Percentiles rank a stretch among this genome's conserved stretches.
These are phyloP conservation scores for Ophiostoma triangulosporum DNA, from an alignment of 2,329 filamentous ascomycete genomes.

Conservation along the genomic window DNA sequence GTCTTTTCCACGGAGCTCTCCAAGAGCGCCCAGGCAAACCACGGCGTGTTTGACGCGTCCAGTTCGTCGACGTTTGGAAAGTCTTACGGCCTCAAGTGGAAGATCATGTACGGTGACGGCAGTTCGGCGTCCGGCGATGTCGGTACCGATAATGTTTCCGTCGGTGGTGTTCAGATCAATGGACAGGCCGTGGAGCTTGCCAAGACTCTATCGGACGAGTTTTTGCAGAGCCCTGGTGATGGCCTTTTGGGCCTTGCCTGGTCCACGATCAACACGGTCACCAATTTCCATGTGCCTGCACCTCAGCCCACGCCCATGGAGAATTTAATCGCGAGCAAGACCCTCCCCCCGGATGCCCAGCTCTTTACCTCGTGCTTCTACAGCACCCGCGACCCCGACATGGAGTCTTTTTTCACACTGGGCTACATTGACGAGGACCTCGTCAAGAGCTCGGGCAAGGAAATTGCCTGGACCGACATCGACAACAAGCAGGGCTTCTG, in stretches of 20 bases:
- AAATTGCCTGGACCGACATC: constrained; percentile 44
- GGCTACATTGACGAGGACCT: constrained; percentile 56
- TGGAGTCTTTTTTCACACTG: constrained; percentile 56
- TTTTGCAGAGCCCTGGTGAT: constrained; percentile 42
- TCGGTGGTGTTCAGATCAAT: constrained; percentile 49
- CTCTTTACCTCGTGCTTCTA: constrained; percentile 54
- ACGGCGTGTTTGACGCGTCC: constrained; percentile 44
- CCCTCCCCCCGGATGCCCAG: constrained; percentile 34
- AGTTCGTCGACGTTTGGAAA: constrained; percentile 48
- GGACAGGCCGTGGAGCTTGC: constrained; percentile 54
- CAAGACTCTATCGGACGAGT: constrained; percentile 42
- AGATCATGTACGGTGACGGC: constrained; percentile 54
- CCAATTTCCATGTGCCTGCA: constrained; percentile 14
- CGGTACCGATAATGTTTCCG: constrained; percentile 45
- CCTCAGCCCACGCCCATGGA: constrained; percentile 49
- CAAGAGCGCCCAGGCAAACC: constrained; percentile 24
- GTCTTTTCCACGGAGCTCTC: constrained; percentile 41
- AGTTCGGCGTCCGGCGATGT: constrained; percentile 53
- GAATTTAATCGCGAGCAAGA: constrained; percentile 46
- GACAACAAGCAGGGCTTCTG: constrained; percentile 56
- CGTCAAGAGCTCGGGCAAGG: constrained; percentile 36
- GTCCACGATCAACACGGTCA: constrained; percentile 49
- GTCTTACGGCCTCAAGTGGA: constrained; percentile 38
- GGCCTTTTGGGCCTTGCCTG: constrained; percentile 56
- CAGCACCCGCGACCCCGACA: constrained; percentile 35